Evolutionary conservation across 441 rosid genomes (phyloP).

Genomic region (Populus hybrid): DNA sequence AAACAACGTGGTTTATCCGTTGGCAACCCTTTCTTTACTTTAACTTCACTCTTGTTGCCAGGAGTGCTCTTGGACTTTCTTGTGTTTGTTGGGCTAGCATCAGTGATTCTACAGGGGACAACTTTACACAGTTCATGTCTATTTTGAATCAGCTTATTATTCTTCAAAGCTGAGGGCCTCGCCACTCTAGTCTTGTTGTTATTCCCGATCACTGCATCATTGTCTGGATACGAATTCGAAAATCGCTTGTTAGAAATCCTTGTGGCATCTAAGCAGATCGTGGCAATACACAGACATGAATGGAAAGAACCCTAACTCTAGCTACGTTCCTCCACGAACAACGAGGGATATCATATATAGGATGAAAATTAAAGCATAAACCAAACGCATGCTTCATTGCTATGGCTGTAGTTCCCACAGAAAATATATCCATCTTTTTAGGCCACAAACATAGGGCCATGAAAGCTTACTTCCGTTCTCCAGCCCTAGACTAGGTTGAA

Average conservation of each 20-base stretch:
- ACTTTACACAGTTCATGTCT: slow-evolving; percentile 31
- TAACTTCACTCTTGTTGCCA: slow-evolving; percentile 18
- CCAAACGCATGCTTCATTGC: too few species aligned
- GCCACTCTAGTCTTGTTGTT: slow-evolving; percentile 29
- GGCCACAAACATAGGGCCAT: too few species aligned
- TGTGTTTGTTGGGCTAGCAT: slow-evolving; percentile 15
- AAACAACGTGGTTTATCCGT: slow-evolving; percentile 20
- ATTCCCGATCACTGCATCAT: slow-evolving; percentile 51
- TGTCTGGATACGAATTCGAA: slow-evolving; percentile 31
- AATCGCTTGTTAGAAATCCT: neutral
- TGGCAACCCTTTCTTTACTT: slow-evolving; percentile 24
- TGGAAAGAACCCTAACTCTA: neutral
- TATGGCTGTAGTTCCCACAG: too few species aligned
- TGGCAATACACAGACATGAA: neutral
- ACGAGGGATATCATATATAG: too few species aligned
- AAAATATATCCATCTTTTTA: too few species aligned
- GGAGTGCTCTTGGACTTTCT: slow-evolving; percentile 25
- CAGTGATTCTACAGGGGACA: slow-evolving; percentile 11
- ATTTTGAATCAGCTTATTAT: slow-evolving; percentile 24
- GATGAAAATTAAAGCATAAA: too few species aligned
- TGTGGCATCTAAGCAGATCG: neutral
- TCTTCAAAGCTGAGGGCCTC: slow-evolving; percentile 29
- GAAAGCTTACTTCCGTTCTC: too few species aligned
- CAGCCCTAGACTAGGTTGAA: neutral
- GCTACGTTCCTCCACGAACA: too few species aligned